Percentiles rank a stretch among this genome's conserved stretches.
These are phyloP conservation scores for Lichtheimia hyalospora DNA, from an alignment of 371 early-diverging fungal species.

Conservation along the genomic window DNA sequence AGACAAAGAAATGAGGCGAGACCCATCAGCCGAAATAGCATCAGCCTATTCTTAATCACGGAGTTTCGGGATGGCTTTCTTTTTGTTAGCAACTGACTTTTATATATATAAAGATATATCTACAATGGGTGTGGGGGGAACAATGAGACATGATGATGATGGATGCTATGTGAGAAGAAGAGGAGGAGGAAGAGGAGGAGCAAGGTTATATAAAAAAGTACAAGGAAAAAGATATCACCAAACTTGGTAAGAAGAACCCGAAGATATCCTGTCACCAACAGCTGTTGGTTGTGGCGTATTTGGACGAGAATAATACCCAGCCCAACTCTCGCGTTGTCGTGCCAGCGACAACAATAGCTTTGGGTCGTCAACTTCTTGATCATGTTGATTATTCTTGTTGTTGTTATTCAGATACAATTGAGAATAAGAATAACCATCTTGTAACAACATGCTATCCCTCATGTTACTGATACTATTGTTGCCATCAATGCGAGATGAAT, in stretches of 20 bases:
- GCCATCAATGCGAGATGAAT: neutral
- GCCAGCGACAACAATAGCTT: slow-evolving; percentile 25
- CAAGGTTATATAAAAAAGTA: neutral
- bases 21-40: too few relatives aligned
- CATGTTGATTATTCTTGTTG: neutral
- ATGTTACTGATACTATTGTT: neutral
- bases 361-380: neutral
- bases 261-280: neutral
- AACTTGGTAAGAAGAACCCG: slow-evolving; percentile 7
- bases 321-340: slow-evolving; percentile 24
- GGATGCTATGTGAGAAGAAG: neutral
- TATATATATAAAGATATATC: too few relatives aligned
- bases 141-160: neutral
- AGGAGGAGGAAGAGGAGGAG: neutral
- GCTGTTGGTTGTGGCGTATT: neutral
- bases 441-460: slow-evolving; percentile 8
- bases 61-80: too few relatives aligned
- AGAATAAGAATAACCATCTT: slow-evolving; percentile 16
- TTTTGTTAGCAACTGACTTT: too few relatives aligned
- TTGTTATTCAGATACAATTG: neutral
- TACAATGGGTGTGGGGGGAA: neutral
- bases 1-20: too few relatives aligned
- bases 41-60: too few relatives aligned
- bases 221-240: slow-evolving; percentile 5
- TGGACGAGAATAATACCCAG: slow-evolving; percentile 15